These are phyloP conservation scores for Cyclocybe cylindracea DNA, from an alignment of 768 basidiomycete genomes.

Conservation along the genomic window DNA sequence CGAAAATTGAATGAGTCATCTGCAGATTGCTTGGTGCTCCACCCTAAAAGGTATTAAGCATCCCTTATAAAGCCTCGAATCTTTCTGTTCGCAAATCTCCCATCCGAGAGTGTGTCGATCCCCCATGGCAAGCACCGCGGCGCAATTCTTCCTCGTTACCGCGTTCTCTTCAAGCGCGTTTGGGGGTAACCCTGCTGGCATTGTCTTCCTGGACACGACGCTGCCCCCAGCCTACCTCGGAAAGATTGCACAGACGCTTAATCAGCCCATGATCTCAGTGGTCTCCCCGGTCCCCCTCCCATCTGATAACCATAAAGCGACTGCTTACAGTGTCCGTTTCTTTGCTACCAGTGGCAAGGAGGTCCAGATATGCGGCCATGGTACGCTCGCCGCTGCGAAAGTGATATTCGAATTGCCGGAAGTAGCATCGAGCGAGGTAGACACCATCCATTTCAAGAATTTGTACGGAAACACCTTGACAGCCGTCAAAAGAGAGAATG, in stretches of 20 bases:
- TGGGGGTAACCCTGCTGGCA: constrained; percentile 19
- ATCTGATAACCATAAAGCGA: constrained; percentile 21
- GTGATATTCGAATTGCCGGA: constrained; percentile 35
- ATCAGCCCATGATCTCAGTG: constrained; percentile 44
- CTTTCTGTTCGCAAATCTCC: not conserved
- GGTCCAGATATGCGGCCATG: constrained; percentile 44
- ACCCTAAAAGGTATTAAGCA: not conserved
- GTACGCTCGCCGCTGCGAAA: constrained; percentile 42
- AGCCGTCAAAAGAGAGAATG: constrained; percentile 29
- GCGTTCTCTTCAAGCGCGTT: constrained; percentile 14
- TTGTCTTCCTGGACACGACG: constrained; percentile 44
- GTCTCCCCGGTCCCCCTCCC: constrained; percentile 26
- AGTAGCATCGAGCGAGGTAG: constrained; percentile 23
- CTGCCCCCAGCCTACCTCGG: constrained; percentile 27
- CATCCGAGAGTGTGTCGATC: not conserved
- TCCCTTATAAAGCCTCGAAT: not conserved
- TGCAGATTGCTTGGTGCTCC: no score
- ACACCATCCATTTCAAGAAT: constrained; percentile 36
- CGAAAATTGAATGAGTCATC: no score
- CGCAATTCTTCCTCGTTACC: constrained; percentile 30
- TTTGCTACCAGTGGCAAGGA: constrained; percentile 31
- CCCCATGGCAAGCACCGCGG: constrained; percentile 11
- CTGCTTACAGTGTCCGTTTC: constrained; percentile 36
- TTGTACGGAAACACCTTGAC: constrained; percentile 22
- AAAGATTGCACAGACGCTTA: constrained; percentile 41